Base-by-base conservation (phyloP, 192 early-diverging fungal genomes). In the Helicostylum pulchrum region DNA sequence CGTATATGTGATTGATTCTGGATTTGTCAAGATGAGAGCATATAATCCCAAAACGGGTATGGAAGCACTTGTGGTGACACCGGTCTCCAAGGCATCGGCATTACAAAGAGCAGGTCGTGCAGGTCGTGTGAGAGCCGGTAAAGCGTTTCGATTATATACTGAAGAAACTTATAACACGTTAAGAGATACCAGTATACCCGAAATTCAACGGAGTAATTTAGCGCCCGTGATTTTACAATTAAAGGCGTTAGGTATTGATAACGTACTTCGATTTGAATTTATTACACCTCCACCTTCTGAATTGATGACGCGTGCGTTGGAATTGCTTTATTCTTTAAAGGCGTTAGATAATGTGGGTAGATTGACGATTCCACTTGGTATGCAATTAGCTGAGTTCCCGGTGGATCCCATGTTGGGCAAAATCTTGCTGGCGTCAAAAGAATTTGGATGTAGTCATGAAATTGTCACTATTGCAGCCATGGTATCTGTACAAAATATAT, bases 11-110 rank as follows among this genome's bases (percentile, higher is more conserved):
- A 75, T 94, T 61, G 92, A 94, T 71, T 77, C 77, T 57, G 92
- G 92, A 1, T 90, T 92, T 79, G 89, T 88, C 36, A 91, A 91
- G 71, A 48, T 90, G 1, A 74, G 86, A 58, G 90, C 93, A 6
- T 97, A 90, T 74, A 95, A 97, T 74, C 88, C 97, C 51, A 91
- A 89, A 66, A 91, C 92, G 31, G 95, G 95, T 12, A 92, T 97
- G 81, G 97, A 97, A 63, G 79, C 89, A 9, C 70, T 99, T 49
- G 83, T 85, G 6, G 90, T 95, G 14, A 91, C 90, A n/a, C 92
- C 92, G 0, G 87, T 96, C 30, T 92, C 90, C 53, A 94, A 94
- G 73, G 94, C 95, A 17, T 93, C 95, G 54, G 93, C 95, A 21
- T 87, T 92, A 64, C 97, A 99, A 76, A 85, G 97, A 6, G 84